These are phyloP conservation scores for Penicillium crystallinum DNA, from an alignment of 495 filamentous ascomycete genomes.

Conservation along the genomic window DNA sequence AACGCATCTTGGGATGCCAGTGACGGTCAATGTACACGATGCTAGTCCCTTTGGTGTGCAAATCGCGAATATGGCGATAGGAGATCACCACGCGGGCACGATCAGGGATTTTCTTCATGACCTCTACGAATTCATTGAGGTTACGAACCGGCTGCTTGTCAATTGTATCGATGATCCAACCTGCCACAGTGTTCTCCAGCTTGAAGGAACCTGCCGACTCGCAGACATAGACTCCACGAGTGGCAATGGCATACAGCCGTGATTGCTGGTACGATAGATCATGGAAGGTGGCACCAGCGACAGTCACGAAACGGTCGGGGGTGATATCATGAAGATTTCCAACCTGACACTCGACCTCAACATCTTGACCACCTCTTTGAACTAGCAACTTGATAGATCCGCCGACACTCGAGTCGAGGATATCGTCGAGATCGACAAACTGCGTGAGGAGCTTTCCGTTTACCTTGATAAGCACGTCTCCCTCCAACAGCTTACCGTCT, in stretches of 20 bases:
- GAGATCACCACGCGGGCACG: conserved; percentile 85
- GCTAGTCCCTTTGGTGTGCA: conserved; percentile 89
- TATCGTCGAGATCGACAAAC: conserved; percentile 89
- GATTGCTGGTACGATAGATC: conserved; percentile 95
- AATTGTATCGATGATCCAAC: conserved; percentile 90
- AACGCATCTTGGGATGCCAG: conserved; percentile 89
- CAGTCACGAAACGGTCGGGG: conserved; percentile 90
- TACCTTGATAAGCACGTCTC: conserved; percentile 91
- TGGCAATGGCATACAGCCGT: conserved; percentile 84
- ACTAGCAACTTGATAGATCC: conserved; percentile 67
- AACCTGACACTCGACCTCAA: conserved; percentile 80
- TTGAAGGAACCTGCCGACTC: conserved; percentile 94
- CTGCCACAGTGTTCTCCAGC: conserved; percentile 82
- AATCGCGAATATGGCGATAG: conserved; percentile 90
- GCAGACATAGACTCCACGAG: conserved; percentile 89
- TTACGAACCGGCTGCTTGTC: conserved; percentile 86
- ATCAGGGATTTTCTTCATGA: conserved; percentile 83
- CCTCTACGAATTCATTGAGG: conserved; percentile 82
- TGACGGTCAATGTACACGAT: conserved; percentile 92
- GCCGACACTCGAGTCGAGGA: conserved; percentile 84
- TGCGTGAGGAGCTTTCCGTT: conserved; percentile 92
- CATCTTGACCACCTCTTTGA: conserved; percentile 80
- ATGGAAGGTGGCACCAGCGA: conserved; percentile 91
- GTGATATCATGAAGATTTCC: conserved; percentile 93
- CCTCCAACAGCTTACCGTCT: conserved; percentile 79